Evolutionary conservation across 768 basidiomycete genomes (phyloP).

Genomic region (Kwoniella shandongensis): DNA sequence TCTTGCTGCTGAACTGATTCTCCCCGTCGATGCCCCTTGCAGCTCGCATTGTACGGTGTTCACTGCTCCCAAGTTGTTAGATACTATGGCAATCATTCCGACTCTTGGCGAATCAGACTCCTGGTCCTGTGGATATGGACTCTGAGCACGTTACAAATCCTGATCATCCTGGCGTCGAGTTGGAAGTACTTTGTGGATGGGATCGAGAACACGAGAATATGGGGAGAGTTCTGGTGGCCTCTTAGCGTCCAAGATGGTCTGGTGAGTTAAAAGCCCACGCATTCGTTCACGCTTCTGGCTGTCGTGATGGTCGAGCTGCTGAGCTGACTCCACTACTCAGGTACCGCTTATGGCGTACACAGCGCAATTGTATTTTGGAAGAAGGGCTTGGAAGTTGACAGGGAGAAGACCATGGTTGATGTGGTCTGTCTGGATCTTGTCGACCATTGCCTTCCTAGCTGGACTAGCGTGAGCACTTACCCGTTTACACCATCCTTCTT

Average conservation of each 20-base stretch:
- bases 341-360: slow-evolving; percentile 47
- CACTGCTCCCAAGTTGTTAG: slow-evolving; percentile 39
- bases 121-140: slow-evolving; percentile 38
- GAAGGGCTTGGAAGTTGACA: slow-evolving; percentile 36
- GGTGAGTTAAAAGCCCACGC: slow-evolving; percentile 30
- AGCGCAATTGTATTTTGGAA: slow-evolving; percentile 43
- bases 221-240: slow-evolving; percentile 48
- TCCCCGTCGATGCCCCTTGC: neutral
- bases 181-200: slow-evolving; percentile 43
- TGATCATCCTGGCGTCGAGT: slow-evolving; percentile 36
- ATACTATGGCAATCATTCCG: slow-evolving; percentile 26
- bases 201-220: slow-evolving; percentile 26
- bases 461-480: slow-evolving; percentile 42
- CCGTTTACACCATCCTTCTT: neutral
- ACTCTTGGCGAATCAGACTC: slow-evolving; percentile 13
- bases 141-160: slow-evolving; percentile 38
- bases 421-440: slow-evolving; percentile 19
- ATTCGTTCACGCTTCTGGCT: neutral
- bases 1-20: neutral
- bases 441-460: slow-evolving; percentile 28
- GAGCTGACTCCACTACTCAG: slow-evolving; percentile 12
- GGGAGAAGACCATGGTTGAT: slow-evolving; percentile 40
- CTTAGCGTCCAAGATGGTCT: slow-evolving; percentile 46
- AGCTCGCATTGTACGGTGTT: slow-evolving; percentile 36
- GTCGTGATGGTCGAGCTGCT: neutral